Evolutionary conservation across 2,329 filamentous ascomycete genomes (phyloP), one percentile per base, ranked within the genome.

Genomic region (Neoarthrinium moseri): DNA sequence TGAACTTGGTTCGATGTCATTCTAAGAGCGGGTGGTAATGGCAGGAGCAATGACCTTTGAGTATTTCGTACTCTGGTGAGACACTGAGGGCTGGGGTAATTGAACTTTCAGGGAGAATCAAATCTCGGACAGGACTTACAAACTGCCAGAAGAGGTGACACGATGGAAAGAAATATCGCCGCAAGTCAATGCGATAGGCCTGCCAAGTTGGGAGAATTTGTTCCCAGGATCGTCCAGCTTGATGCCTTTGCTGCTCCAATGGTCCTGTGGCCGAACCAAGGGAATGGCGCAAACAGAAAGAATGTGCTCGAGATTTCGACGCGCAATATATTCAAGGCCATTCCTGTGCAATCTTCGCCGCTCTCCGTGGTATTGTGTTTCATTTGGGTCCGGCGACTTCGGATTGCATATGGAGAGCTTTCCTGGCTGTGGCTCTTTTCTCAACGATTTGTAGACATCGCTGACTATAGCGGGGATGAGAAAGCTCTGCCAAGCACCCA

Each of bases 111-210:
- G n/a, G n/a, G n/a, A n/a, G n/a, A n/a, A n/a, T n/a, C n/a, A n/a
- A n/a, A n/a, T n/a, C n/a, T n/a, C n/a, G n/a, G n/a, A 38, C 11
- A 4, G 17, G 18, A 33, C 48, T 29, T 43, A 54, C 48, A 49
- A 54, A 15, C 50, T 51, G 7, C 48, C 41, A 4, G 42, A 46
- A 11, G 38, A 38, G 24, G 29, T 35, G 15, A 54, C 21, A 5
- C 42, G 37, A 33, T 54, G 52, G 7, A 34, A 32, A 10, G 48
- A 41, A 15, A 52, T 35, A 12, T 52, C 48, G 12, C 52, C 52
- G 20, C 50, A 54, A 11, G 37, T 54, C 3, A 54, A 20, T 8
- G 45, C 48, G 11, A 45, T n/a, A n/a, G n/a, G n/a, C n/a, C n/a
- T n/a, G n/a, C n/a, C n/a, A n/a, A n/a, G n/a, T n/a, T 15, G 47